Conservation (phyloP, 208 protist species). For the Acanthamoeba sp. region DNA sequence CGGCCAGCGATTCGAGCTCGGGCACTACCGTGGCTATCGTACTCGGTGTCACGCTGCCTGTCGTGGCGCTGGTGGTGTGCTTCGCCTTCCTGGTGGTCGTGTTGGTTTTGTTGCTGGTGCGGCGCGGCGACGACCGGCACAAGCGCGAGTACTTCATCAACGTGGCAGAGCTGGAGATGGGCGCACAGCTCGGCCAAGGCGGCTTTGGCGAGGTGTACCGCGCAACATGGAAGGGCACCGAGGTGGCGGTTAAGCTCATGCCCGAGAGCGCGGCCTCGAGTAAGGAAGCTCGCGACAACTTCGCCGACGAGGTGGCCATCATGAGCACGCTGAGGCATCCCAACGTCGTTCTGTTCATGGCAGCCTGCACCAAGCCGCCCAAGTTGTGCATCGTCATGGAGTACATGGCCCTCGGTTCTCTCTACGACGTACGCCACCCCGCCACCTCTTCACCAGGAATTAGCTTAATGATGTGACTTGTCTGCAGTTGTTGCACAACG, state of each 20-base stretch:
- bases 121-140: neutral
- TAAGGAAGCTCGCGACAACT: neutral
- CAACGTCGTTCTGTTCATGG: slow-evolving; percentile 15
- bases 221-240: neutral
- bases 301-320: neutral
- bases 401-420: neutral
- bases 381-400: slow-evolving; percentile 34
- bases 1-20: too few species aligned
- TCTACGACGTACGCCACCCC: neutral
- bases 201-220: neutral
- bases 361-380: neutral
- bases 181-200: neutral
- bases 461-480: too few species aligned
- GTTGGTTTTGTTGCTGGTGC: too few species aligned
- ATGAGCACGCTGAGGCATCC: neutral
- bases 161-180: neutral
- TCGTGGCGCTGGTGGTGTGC: neutral
- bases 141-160: neutral
- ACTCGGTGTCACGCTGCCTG: neutral
- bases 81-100: neutral
- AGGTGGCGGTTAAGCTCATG: slow-evolving; percentile 6
- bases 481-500: slow-evolving; percentile 33
- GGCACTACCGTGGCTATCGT: neutral
- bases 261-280: neutral
- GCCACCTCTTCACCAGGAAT: too few species aligned